These are phyloP conservation scores for Lathyrus aphaca DNA, from an alignment of 306 rosid genomes.

Conservation along the genomic window DNA sequence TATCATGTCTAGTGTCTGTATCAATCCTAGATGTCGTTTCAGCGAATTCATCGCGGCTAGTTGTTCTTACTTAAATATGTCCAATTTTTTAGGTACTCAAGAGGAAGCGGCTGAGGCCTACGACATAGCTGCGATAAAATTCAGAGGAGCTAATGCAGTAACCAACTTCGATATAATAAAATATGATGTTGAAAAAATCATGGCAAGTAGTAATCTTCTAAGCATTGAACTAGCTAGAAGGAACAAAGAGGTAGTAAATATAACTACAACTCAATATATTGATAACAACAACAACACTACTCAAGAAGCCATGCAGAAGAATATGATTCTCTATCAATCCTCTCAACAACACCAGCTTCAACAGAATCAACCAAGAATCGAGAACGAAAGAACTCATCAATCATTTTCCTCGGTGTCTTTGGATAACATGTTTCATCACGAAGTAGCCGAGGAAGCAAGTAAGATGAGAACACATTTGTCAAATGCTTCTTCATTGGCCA, in stretches of 20 bases:
- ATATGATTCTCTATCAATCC: slow-evolving; percentile 54
- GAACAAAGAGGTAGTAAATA: slow-evolving; percentile 45
- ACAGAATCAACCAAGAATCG: slow-evolving; percentile 42
- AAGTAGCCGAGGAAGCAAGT: slow-evolving; percentile 46
- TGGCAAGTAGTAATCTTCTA: slow-evolving; percentile 76
- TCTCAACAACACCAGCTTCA: slow-evolving; percentile 53
- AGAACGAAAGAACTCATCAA: slow-evolving; percentile 39
- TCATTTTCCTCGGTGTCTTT: slow-evolving; percentile 39
- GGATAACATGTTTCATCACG: slow-evolving; percentile 49
- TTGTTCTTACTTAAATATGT: neutral
- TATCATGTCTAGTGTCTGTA: neutral
- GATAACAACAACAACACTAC: slow-evolving; percentile 34
- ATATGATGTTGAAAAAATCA: slow-evolving; percentile 82
- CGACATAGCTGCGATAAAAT: slow-evolving; percentile 88
- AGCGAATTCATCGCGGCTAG: neutral
- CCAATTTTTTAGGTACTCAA: slow-evolving; percentile 66
- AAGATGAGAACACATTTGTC: slow-evolving; percentile 61
- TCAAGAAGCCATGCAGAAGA: slow-evolving; percentile 53
- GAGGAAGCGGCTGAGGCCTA: slow-evolving; percentile 98
- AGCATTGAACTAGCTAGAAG: slow-evolving; percentile 72
- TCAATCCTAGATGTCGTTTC: neutral
- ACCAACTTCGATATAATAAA: slow-evolving; percentile 86
- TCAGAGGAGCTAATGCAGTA: slow-evolving; percentile 80
- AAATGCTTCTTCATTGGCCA: slow-evolving; percentile 74
- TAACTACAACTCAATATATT: slow-evolving; percentile 41